Evolutionary conservation across 2,329 filamentous ascomycete species (phyloP).

Genomic region (Rhinocladiella mackenziei): DNA sequence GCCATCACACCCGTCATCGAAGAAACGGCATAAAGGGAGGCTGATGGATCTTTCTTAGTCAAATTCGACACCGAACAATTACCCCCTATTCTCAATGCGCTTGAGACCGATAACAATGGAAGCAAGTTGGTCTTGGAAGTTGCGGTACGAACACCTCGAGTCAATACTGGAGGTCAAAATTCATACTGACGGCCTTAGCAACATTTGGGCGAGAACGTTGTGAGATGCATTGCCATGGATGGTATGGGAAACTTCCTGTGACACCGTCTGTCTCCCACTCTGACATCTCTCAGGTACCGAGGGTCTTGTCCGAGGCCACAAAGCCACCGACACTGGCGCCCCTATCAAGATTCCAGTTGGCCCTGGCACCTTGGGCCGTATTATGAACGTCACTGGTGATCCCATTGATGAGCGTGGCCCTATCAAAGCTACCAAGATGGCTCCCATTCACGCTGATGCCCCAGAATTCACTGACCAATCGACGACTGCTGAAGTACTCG

Average conservation of each 20-base stretch:
- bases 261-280: neutral
- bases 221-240: slow-evolving; percentile 99
- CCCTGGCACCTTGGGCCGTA: slow-evolving; percentile 88
- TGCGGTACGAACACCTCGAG: slow-evolving; percentile 65
- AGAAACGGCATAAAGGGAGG: slow-evolving; percentile 7
- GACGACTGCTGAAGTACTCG: slow-evolving; percentile 90
- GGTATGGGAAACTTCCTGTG: slow-evolving; percentile 53
- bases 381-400: slow-evolving; percentile 99
- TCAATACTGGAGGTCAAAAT: slow-evolving; percentile 2
- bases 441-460: slow-evolving; percentile 91
- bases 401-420: slow-evolving; percentile 99
- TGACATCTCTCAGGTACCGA: slow-evolving; percentile 70
- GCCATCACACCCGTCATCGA: slow-evolving; percentile 28
- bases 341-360: slow-evolving; percentile 98
- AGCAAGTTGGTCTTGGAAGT: slow-evolving; percentile 96
- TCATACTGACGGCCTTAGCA: slow-evolving; percentile 56
- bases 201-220: slow-evolving; percentile 99
- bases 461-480: slow-evolving; percentile 93
- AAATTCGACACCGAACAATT: slow-evolving; percentile 96
- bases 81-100: slow-evolving; percentile 94
- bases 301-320: slow-evolving; percentile 92
- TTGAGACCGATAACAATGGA: slow-evolving; percentile 85
- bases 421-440: slow-evolving; percentile 84
- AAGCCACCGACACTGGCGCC: slow-evolving; percentile 80
- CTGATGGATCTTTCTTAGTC: slow-evolving; percentile 54